These are phyloP conservation scores for Falciphora oryzae DNA, from an alignment of 2,329 filamentous ascomycete species.

Conservation along the genomic window DNA sequence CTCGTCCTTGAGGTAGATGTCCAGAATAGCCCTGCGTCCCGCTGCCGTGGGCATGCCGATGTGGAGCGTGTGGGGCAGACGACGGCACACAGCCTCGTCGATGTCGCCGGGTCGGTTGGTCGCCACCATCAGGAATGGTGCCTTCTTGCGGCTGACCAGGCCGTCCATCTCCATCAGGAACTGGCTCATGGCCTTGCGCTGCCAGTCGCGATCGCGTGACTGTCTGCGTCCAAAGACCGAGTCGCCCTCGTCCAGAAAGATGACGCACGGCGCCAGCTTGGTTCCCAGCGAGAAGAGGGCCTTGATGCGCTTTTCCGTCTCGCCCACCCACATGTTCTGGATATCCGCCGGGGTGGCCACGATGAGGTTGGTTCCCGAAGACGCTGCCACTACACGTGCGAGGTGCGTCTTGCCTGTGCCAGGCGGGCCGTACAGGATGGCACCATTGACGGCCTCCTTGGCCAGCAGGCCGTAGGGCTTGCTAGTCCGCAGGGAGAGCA, in stretches of 20 bases:
- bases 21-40: conserved; percentile 85
- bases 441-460: conserved; percentile 44
- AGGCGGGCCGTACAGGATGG: conserved; percentile 90
- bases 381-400: conserved; percentile 85
- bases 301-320: conserved; percentile 89
- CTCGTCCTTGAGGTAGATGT: conserved; percentile 71
- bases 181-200: conserved; percentile 25
- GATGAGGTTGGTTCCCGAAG: conserved; percentile 91
- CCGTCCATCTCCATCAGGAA: conserved; percentile 9
- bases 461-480: conserved; percentile 4
- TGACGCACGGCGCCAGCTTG: conserved; percentile 82
- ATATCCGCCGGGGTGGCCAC: conserved; percentile 92
- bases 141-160: conserved; percentile 39
- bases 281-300: conserved; percentile 85
- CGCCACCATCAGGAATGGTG: conserved; percentile 91
- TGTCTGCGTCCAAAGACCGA: too few species aligned
- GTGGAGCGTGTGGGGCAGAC: conserved; percentile 79
- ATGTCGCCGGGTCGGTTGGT: conserved; percentile 94
- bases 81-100: conserved; percentile 85
- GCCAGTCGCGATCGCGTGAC: conserved; percentile 56
- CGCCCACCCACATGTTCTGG: conserved; percentile 89
- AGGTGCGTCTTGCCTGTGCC: conserved; percentile 98
- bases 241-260: conserved; percentile 96
- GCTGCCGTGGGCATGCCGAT: conserved; percentile 90
- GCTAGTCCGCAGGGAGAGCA: neutral